Evolutionary conservation across 106 monocot genomes (phyloP).

Genomic region (Dioscorea dumetorum): DNA sequence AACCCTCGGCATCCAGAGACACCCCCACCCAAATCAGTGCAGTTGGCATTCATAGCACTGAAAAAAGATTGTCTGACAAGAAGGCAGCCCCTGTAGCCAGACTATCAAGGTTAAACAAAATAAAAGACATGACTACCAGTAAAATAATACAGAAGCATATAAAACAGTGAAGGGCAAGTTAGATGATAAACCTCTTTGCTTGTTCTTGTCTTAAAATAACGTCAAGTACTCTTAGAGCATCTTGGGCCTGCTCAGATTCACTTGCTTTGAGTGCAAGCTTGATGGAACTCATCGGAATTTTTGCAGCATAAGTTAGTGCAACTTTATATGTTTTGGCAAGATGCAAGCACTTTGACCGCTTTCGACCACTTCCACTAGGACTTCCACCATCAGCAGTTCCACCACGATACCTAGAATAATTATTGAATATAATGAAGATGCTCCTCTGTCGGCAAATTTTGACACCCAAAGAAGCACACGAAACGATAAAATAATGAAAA

Average conservation of each 20-base stretch:
- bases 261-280: conserved; percentile 29
- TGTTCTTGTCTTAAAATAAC: conserved; percentile 69
- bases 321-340: conserved; percentile 38
- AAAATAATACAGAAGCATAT: background rate
- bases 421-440: background rate
- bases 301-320: conserved; percentile 44
- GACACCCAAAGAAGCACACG: background rate
- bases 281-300: conserved; percentile 41
- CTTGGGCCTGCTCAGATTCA: conserved; percentile 38
- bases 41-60: conserved; percentile 31
- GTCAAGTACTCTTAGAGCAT: conserved; percentile 64
- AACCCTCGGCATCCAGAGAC: conserved; percentile 62
- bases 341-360: conserved; percentile 31
- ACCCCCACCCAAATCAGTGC: conserved; percentile 63
- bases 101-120: background rate
- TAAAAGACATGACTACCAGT: background rate
- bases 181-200: conserved; percentile 48
- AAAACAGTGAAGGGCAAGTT: background rate
- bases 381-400: conserved; percentile 27
- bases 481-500: background rate
- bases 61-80: conserved; percentile 82
- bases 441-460: too few species aligned
- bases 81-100: conserved; percentile 56
- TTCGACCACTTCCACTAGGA: conserved; percentile 25
- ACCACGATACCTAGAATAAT: conserved; percentile 18